Conservation (phyloP, 1,139 yeast genomes). For the Wickerhamomyces sp. region DNA sequence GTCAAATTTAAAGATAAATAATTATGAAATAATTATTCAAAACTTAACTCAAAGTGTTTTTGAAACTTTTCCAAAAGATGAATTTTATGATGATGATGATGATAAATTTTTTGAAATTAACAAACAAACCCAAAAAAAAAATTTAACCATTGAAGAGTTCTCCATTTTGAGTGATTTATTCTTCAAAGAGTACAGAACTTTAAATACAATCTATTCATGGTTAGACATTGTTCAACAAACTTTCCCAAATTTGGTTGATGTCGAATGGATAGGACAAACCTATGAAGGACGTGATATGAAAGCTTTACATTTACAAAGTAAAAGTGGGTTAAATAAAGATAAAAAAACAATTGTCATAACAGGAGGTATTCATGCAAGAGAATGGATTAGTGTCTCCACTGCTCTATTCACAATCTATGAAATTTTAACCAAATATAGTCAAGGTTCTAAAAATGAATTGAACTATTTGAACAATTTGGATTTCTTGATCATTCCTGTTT, state of each 20-base stretch:
- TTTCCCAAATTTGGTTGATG: slow-evolving; percentile 52
- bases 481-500: slow-evolving; percentile 73
- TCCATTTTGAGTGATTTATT: slow-evolving; percentile 34
- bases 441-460: slow-evolving; percentile 32
- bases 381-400: slow-evolving; percentile 79
- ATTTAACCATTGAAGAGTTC: slow-evolving; percentile 11
- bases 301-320: slow-evolving; percentile 56
- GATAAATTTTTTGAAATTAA: slow-evolving; percentile 9
- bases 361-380: slow-evolving; percentile 87
- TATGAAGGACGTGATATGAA: slow-evolving; percentile 66
- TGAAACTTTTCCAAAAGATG: slow-evolving; percentile 44
- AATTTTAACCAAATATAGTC: slow-evolving; percentile 47
- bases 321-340: slow-evolving; percentile 39
- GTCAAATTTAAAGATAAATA: slow-evolving; percentile 6
- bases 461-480: slow-evolving; percentile 47
- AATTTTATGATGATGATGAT: background rate
- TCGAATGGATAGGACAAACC: slow-evolving; percentile 71
- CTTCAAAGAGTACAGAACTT: slow-evolving; percentile 65
- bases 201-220: slow-evolving; percentile 71
- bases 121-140: slow-evolving; percentile 6
- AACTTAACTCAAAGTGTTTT: slow-evolving; percentile 53
- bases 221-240: slow-evolving; percentile 48
- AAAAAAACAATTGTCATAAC: slow-evolving; percentile 71
- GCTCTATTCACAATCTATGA: slow-evolving; percentile 58
- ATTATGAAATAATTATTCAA: slow-evolving; percentile 35